Evolutionary conservation across 768 basidiomycete species (phyloP).

Genomic region (Leccinum variicolor): DNA sequence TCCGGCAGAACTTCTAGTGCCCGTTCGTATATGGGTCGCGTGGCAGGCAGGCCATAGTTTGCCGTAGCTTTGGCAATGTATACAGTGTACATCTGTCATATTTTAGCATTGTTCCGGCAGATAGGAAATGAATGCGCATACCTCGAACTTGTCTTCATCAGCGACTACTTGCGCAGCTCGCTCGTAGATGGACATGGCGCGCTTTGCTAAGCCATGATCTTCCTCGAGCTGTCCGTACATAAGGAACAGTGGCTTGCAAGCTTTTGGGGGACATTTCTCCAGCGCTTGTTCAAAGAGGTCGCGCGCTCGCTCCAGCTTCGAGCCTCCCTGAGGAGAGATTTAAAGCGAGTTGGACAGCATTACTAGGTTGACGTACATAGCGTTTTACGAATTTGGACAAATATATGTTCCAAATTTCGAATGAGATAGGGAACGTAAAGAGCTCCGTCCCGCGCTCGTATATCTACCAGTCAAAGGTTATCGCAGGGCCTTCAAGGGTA

Average conservation of each 20-base stretch:
- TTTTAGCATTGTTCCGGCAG: constrained; percentile 2
- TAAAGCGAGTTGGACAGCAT: not conserved
- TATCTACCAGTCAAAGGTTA: constrained; percentile 45
- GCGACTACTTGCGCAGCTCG: constrained; percentile 84
- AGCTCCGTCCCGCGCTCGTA: constrained; percentile 97
- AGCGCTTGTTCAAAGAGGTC: constrained; percentile 98
- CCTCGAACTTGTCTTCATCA: constrained; percentile 94
- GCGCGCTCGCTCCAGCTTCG: constrained; percentile 92
- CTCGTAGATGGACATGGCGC: constrained; percentile 94
- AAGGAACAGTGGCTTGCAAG: constrained; percentile 90
- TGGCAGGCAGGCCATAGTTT: constrained; percentile 95
- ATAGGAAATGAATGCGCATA: constrained; percentile 32
- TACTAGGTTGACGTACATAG: constrained; percentile 59
- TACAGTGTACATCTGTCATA: constrained; percentile 82
- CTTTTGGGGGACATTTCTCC: constrained; percentile 93
- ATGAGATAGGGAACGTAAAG: constrained; percentile 96
- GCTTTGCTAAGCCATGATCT: constrained; percentile 91
- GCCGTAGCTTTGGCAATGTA: constrained; percentile 97
- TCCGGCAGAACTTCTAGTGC: constrained; percentile 93
- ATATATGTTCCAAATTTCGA: constrained; percentile 99
- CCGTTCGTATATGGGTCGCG: constrained; percentile 92
- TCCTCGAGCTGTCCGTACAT: constrained; percentile 98
- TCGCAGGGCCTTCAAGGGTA: not conserved
- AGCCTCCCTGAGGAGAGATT: constrained; percentile 61
- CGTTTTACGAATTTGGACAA: constrained; percentile 95